phyloP scores from a whole-genome alignment of 140 eudicot species.

The Anethum foeniculum region DNA sequence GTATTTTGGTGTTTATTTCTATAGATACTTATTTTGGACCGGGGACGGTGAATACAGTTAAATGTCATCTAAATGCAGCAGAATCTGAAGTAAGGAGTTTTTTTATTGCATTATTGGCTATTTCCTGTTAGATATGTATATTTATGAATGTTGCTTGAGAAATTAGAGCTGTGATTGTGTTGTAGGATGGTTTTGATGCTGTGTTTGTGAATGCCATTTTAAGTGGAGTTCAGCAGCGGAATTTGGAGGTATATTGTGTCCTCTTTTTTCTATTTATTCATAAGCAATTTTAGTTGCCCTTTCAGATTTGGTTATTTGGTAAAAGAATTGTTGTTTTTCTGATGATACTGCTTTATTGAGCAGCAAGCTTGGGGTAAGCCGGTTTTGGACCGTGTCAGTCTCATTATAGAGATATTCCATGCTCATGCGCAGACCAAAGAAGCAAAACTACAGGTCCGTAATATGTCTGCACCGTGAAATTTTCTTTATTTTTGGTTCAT shows the following conservation, averaged over 20 bases:
- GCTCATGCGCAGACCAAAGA: conserved; percentile 99
- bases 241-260: conserved; percentile 61
- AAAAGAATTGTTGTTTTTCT: neutral
- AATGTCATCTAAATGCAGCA: conserved; percentile 60
- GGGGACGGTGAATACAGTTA: conserved; percentile 69
- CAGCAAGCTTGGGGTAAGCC: conserved; percentile 85
- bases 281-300: neutral
- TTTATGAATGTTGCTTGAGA: neutral
- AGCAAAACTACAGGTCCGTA: conserved; percentile 76
- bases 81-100: conserved; percentile 48
- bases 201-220: conserved; percentile 75
- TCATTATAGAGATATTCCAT: conserved; percentile 85
- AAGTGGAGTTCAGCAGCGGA: conserved; percentile 81
- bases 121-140: neutral
- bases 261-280: neutral
- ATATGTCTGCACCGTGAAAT: conserved; percentile 5
- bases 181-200: conserved; percentile 79
- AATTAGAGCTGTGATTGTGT: neutral
- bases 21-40: conserved; percentile 86
- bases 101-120: neutral
- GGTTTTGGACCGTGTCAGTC: conserved; percentile 90
- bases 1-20: neutral
- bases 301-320: neutral
- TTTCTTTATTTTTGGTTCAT: neutral
- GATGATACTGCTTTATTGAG: neutral